Evolutionary conservation across 257 asterid species (phyloP), one percentile per base, ranked within the genome.

Genomic region (Nicotiana knightiana): DNA sequence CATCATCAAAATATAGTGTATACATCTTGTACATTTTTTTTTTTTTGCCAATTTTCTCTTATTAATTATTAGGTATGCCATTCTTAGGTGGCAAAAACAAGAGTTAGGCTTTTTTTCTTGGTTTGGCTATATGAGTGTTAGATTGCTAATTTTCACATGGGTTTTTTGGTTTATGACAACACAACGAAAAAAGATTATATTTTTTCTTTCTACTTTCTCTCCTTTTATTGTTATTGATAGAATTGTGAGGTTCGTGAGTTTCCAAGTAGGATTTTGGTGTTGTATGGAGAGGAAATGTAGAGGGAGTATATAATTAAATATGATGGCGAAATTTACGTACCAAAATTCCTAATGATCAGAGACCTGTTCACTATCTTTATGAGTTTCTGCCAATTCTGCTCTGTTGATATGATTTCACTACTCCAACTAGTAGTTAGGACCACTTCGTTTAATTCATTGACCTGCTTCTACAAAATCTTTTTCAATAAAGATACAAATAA

Each of bases 381-480:
- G 65, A 66, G 18, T 77, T 39, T 65, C 87, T 83, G 86, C 80
- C 83, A 81, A 43, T 81, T 82, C 67, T 76, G 48, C 76, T 48
- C n/a, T 62, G 76, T 71, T 84, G 84, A 68, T 54, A 86, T 83
- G 76, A 86, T 84, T 81, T 86, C 76, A 66, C 12, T 76, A 59
- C 70, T 84, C 81, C 89, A 84, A 86, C 58, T 84, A 79, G 89
- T 53, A 53, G 30, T 33, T 54, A 28, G 87, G 89, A 86, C 89
- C 87, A 86, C 89, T 79, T 33, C 21, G 30, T 30, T 54, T 54
- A 85, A 77, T 43, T 16, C 21, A 73, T 84, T 43, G 59, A 80
- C 62, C 68, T 37, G n/a, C 64, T 73, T 63, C 63, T 75, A 61
- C 66, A 48, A 73, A 33, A 67, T 67, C 8, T 10, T 12, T 33